Evolutionary conservation across 1,284 basidiomycete genomes (phyloP).

Genomic region (Neolentinus lepideus): DNA sequence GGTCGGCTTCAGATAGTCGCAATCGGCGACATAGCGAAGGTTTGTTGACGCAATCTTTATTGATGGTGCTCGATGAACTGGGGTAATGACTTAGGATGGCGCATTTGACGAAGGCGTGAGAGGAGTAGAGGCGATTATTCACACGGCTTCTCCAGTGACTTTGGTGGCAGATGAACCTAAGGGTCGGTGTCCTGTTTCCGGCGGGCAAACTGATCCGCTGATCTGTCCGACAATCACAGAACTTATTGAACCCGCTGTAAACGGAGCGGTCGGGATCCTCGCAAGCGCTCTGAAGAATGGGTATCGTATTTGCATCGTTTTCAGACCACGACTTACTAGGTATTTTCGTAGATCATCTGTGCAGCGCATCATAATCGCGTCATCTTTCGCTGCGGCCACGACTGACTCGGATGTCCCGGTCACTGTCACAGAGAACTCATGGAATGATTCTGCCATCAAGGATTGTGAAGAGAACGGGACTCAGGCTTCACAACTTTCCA

Average conservation of each 20-base stretch:
- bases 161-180: conserved; percentile 29
- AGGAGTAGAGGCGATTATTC: conserved; percentile 54
- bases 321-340: too few relatives aligned
- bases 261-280: too few relatives aligned
- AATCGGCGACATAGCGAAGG: too few relatives aligned
- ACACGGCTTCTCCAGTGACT: conserved; percentile 47
- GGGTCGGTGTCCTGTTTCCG: conserved; percentile 19
- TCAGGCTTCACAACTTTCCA: conserved; percentile 3
- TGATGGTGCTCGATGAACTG: neutral
- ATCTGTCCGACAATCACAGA: too few relatives aligned
- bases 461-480: conserved; percentile 10
- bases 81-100: conserved; percentile 31
- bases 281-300: too few relatives aligned
- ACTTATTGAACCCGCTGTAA: too few relatives aligned
- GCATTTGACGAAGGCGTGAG: conserved; percentile 68
- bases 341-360: too few relatives aligned
- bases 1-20: too few relatives aligned
- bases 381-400: too few relatives aligned
- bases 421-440: conserved; percentile 10
- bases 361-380: too few relatives aligned
- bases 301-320: neutral
- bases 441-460: conserved; percentile 13
- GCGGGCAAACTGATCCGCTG: neutral
- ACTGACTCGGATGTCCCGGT: too few relatives aligned
- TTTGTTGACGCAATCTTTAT: neutral